A percentile compares a stretch with the other conserved stretches of the same genome.
Evolutionary conservation across 2,329 filamentous ascomycete genomes (phyloP).

Genomic region (Stemphylium beticola): DNA sequence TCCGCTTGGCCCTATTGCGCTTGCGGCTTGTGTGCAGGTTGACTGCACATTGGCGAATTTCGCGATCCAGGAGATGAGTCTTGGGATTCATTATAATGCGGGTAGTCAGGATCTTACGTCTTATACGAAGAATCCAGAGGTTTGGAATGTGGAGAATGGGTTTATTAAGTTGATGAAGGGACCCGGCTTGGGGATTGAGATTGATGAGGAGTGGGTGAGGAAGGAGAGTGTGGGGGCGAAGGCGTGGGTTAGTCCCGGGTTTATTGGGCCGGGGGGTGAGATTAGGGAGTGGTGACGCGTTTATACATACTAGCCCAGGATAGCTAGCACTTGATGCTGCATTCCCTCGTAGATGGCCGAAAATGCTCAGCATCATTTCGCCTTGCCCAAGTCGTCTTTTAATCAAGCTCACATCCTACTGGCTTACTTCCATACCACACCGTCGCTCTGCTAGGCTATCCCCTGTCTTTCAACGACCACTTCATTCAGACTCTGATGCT

Average conservation of each 20-base stretch:
- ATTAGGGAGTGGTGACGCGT: constrained; percentile 74
- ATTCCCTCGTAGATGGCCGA: too few relatives aligned
- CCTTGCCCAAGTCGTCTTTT: background rate
- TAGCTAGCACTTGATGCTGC: too few relatives aligned
- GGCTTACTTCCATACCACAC: too few relatives aligned
- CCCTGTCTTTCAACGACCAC: too few relatives aligned
- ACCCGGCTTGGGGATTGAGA: constrained; percentile 71
- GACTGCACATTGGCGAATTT: constrained; percentile 66
- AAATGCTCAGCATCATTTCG: too few relatives aligned
- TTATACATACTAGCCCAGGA: too few relatives aligned
- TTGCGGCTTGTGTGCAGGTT: constrained; percentile 74
- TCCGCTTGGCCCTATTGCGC: constrained; percentile 73
- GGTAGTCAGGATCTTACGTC: constrained; percentile 56
- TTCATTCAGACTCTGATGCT: too few relatives aligned
- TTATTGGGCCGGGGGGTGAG: constrained; percentile 70
- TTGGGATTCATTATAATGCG: constrained; percentile 79
- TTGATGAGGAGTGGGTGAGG: constrained; percentile 71
- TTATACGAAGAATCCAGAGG: constrained; percentile 68
- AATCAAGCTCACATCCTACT: too few relatives aligned
- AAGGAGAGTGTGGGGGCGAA: constrained; percentile 63
- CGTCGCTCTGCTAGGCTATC: too few relatives aligned
- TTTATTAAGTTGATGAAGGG: constrained; percentile 67
- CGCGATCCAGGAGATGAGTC: constrained; percentile 77
- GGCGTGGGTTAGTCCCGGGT: constrained; percentile 71
- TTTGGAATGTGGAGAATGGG: constrained; percentile 71